Base-by-base conservation (phyloP, 192 early-diverging fungal species). In the Coemansia sp. region DNA sequence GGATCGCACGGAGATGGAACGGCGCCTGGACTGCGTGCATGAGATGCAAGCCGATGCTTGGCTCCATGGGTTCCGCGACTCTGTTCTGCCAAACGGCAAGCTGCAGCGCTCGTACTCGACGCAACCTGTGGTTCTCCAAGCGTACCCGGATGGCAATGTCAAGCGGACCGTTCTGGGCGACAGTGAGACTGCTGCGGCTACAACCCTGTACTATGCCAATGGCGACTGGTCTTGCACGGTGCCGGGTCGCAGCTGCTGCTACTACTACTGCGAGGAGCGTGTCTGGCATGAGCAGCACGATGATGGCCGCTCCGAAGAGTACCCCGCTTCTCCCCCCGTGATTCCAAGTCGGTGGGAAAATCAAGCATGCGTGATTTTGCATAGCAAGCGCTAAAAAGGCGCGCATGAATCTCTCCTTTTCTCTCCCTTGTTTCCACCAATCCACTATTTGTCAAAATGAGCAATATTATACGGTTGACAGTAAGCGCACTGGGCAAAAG, bases 181-280 rank as follows among this genome's bases (percentile, higher is more conserved):
- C 4, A 15, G 19, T 11, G 2, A 22, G 9, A 29, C 4, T 0
- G 25, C 40, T 19, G 27, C 50, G 34, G 67, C 68, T 11, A 67
- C 58, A 5, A 79, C 75, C 31, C 60, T 79, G 50, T 79, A 62
- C 40, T 79, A 65, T 47, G 62, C 55, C 10, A 79, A 79, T 38
- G 75, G 75, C 52, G 75, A 79, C 56, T 79, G 75, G 75, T 64
- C 67, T 10, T 79, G 75, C 41, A 38, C 62, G 2, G 50, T 19
- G 6, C 44, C 36, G 27, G 55, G 20, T 17, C 55, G 34, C 38
- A 22, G 33, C 53, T 55, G 34, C 10, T 79, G 56, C 28, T 79
- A 79, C 48, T 72, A 63, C 29, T 79, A 79, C 31, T 50, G 66
- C 45, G 50, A 59, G 0, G 75, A 79, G 57, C 59, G 54, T 2